Evolutionary conservation across 1,284 basidiomycete species (phyloP).

Genomic region (Cerrena zonata): DNA sequence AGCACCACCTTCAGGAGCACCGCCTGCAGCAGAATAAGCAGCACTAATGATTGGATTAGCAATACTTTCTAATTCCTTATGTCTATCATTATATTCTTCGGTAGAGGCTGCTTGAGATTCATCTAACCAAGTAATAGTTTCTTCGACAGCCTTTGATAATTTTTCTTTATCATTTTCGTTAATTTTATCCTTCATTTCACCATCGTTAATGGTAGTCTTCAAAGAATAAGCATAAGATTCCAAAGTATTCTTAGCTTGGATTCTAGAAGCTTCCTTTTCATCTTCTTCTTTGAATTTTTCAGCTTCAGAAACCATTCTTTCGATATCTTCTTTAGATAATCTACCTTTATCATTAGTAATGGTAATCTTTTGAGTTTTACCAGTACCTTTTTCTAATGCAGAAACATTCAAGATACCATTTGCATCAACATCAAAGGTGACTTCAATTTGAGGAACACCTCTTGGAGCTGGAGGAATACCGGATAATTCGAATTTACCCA

Average conservation of each 20-base stretch:
- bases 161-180: slow-evolving; percentile 83
- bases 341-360: slow-evolving; percentile 99
- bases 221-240: slow-evolving; percentile 97
- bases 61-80: slow-evolving; percentile 90
- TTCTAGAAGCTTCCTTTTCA: slow-evolving; percentile 85
- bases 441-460: too few relatives aligned
- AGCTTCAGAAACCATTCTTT: slow-evolving; percentile 91
- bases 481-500: slow-evolving; percentile 97
- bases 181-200: slow-evolving; percentile 86
- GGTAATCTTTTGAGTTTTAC: slow-evolving; percentile 92
- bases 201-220: slow-evolving; percentile 81
- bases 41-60: slow-evolving; percentile 93
- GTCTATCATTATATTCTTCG: slow-evolving; percentile 92
- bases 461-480: slow-evolving; percentile 97
- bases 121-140: slow-evolving; percentile 87
- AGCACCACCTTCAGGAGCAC: slow-evolving; percentile 46
- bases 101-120: slow-evolving; percentile 83
- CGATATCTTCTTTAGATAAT: slow-evolving; percentile 96
- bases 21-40: slow-evolving; percentile 74
- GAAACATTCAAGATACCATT: slow-evolving; percentile 98
- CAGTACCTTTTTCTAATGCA: slow-evolving; percentile 94
- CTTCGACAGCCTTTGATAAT: slow-evolving; percentile 79
- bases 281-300: too few relatives aligned
- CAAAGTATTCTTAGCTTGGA: slow-evolving; percentile 80
- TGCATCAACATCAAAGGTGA: slow-evolving; percentile 98